These are phyloP conservation scores for Diaporthe helianthi DNA, from an alignment of 2,329 filamentous ascomycete genomes.

Conservation along the genomic window DNA sequence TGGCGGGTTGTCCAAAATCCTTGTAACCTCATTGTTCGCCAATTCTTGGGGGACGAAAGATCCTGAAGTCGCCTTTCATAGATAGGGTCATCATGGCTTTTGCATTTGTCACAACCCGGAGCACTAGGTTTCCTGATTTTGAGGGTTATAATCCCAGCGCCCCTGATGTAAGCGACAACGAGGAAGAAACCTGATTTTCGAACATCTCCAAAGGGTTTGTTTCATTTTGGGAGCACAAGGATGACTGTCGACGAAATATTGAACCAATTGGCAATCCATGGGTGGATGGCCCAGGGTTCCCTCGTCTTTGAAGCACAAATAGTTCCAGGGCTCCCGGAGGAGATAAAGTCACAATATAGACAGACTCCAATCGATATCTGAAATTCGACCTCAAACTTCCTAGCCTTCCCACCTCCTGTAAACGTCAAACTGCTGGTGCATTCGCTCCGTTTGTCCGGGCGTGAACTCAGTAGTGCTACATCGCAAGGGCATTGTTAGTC, in stretches of 20 bases:
- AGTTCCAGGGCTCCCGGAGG: not conserved
- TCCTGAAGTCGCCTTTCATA: not conserved
- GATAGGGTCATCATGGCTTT: not conserved
- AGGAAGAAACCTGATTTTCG: not conserved
- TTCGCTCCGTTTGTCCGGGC: conserved; percentile 11
- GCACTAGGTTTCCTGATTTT: not conserved
- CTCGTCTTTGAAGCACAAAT: not conserved
- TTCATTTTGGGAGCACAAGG: not conserved
- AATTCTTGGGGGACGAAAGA: not conserved
- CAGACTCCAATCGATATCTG: not conserved
- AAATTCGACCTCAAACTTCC: not conserved
- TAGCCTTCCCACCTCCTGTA: not conserved
- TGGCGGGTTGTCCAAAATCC: not conserved
- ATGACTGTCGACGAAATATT: not conserved
- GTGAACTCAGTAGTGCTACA: conserved; percentile 17
- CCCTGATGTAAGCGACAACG: not conserved
- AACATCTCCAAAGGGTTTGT: not conserved
- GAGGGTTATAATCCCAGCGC: not conserved
- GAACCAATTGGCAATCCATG: not conserved
- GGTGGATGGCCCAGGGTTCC: too few species aligned
- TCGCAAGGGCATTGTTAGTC: not conserved
- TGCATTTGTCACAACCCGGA: not conserved
- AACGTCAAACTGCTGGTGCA: conserved; percentile 3
- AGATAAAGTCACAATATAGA: not conserved
- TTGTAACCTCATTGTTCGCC: not conserved